Evolutionary conservation across 2,329 filamentous ascomycete genomes (phyloP).

Genomic region (Pseudogymnoascus sp.): DNA sequence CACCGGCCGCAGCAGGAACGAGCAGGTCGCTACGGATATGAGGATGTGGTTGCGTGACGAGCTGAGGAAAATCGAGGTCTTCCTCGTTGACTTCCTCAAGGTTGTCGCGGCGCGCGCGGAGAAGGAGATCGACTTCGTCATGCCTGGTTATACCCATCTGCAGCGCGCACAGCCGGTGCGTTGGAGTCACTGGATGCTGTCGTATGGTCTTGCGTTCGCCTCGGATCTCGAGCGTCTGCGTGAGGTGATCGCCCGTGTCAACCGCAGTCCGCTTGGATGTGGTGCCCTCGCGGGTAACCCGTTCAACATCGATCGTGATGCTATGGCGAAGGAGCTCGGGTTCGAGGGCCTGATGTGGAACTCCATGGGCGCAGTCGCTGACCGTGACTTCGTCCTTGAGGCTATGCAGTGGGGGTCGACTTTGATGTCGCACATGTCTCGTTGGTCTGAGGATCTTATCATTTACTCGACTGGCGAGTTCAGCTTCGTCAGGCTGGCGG

Average conservation of each 20-base stretch:
- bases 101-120: constrained; percentile 63
- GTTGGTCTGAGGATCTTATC: constrained; percentile 82
- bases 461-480: constrained; percentile 74
- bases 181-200: constrained; percentile 73
- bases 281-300: constrained; percentile 71
- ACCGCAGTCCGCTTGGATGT: constrained; percentile 38
- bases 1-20: constrained; percentile 80
- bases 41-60: constrained; percentile 78
- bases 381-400: constrained; percentile 79
- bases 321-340: constrained; percentile 72
- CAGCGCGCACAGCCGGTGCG: constrained; percentile 72
- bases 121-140: constrained; percentile 64
- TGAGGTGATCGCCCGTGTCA: constrained; percentile 64
- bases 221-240: constrained; percentile 68
- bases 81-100: constrained; percentile 60
- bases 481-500: constrained; percentile 66
- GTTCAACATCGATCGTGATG: constrained; percentile 73
- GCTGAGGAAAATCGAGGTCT: constrained; percentile 61
- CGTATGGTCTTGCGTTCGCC: constrained; percentile 62
- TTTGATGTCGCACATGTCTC: constrained; percentile 72
- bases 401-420: constrained; percentile 73
- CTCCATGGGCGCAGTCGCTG: constrained; percentile 67
- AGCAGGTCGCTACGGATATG: constrained; percentile 88
- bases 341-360: constrained; percentile 72
- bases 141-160: constrained; percentile 81